Evolutionary conservation across 1,139 yeast species (phyloP), one percentile per base, ranked within the genome.

Genomic region (Keqinozyma sinolaborantium): DNA sequence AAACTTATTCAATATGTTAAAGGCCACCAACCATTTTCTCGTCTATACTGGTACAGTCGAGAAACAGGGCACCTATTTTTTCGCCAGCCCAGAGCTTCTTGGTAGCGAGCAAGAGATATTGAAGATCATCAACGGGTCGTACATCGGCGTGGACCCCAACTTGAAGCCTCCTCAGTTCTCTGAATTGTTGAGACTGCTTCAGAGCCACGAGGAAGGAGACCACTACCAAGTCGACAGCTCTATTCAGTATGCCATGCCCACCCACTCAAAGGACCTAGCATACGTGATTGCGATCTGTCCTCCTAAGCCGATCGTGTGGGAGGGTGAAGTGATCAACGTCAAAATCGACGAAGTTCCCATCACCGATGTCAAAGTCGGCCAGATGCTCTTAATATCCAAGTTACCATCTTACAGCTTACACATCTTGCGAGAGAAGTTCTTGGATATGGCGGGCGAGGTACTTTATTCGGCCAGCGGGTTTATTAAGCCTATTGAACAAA

Each of bases 281-380:
- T 87, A 87, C 45, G 73, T 88, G 11, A 50, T 90, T 23, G 82
- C 90, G 0, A 60, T 88, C 14, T 80, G 86, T 47, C 92, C 95
- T 2, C 74, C 82, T 10, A 86, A 85, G 47, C 95, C 97, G 0
- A 73, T 90, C 51, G 78, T 85, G 18, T 90, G 97, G 97, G 92
- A 85, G 42, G 97, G 97, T 2, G 71, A 74, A 15, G 80, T 83
- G 39, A 73, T 82, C 23, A 74, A 77, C 31, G 54, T 85, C 12
- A 73, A 76, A 14, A 56, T 80, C 25, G 64, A 64, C 24, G 56
- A 58, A 5, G 67, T 65, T 2, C 73, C 74, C 2, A 61, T 68
- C 5, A 58, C 69, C 4, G 74, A 68, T 36, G 67, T 85, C 14
- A 72, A 72, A 40, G 77, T 79, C 9, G 95, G 95, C 5, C 78